phyloP scores from a whole-genome alignment of 257 asterid species.

The Coffea eugenioides region DNA sequence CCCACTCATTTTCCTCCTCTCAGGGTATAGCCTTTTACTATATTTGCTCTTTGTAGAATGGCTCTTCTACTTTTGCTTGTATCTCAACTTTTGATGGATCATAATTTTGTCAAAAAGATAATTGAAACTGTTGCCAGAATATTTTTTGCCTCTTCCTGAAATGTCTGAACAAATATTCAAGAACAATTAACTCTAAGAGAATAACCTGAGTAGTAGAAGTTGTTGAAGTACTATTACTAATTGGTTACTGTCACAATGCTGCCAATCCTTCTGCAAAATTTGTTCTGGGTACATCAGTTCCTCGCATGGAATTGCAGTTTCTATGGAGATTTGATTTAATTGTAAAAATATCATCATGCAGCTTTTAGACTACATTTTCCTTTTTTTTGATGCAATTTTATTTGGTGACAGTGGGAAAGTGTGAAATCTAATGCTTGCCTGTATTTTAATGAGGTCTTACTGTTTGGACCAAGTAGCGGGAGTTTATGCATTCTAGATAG shows the following conservation, averaged over 20 bases:
- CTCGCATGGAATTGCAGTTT: background rate
- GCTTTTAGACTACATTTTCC: background rate
- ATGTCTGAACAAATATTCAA: background rate
- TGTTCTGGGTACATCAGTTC: background rate
- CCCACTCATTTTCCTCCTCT: slow-evolving; percentile 87
- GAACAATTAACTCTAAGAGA: background rate
- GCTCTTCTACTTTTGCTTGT: background rate
- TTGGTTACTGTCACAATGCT: background rate
- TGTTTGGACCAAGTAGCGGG: background rate
- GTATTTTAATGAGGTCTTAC: background rate
- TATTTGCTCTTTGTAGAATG: background rate
- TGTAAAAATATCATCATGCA: background rate
- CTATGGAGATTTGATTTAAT: background rate
- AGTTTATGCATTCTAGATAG: background rate
- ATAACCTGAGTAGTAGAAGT: background rate
- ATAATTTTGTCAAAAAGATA: background rate
- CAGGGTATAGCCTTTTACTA: slow-evolving; percentile 47
- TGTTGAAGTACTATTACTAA: background rate
- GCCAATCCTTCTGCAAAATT: background rate
- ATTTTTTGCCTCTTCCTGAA: background rate
- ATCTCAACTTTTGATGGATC: background rate
- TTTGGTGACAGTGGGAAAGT: background rate
- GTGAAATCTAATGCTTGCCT: background rate
- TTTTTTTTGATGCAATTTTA: background rate
- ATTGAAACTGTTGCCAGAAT: background rate